Evolutionary conservation across 1,139 yeast species (phyloP).

Genomic region (Sugiyamaella castrensis): DNA sequence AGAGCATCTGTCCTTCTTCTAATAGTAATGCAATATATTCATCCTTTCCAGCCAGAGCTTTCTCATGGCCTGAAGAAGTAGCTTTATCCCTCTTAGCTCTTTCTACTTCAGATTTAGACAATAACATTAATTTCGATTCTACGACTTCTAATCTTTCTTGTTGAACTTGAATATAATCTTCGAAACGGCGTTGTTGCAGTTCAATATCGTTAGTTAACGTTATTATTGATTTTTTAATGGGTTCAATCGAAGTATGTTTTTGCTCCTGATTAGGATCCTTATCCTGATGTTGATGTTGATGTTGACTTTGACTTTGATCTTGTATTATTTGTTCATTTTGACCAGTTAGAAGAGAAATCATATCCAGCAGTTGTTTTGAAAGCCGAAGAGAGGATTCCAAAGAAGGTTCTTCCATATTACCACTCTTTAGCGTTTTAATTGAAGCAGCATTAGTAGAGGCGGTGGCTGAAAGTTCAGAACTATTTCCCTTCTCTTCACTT

Average conservation of each 20-base stretch:
- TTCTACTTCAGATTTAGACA: conserved; percentile 31
- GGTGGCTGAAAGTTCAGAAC: neutral
- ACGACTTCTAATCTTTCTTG: conserved; percentile 26
- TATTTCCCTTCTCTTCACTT: neutral
- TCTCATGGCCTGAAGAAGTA: conserved; percentile 25
- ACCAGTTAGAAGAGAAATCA: conserved; percentile 5
- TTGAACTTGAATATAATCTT: conserved; percentile 15
- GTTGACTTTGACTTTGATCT: no score
- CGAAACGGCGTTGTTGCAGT: conserved; percentile 15
- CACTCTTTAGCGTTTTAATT: conserved; percentile 6
- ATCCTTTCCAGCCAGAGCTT: conserved; percentile 48
- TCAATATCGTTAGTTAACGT: conserved; percentile 18
- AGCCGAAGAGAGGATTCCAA: conserved; percentile 14
- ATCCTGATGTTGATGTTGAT: no score
- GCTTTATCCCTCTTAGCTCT: conserved; percentile 25
- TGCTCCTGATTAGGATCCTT: no score
- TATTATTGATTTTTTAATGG: conserved; percentile 8
- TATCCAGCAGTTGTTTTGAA: conserved; percentile 17
- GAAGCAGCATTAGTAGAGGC: neutral
- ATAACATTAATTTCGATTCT: conserved; percentile 29
- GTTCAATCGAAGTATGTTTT: conserved; percentile 9
- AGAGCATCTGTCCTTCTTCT: conserved; percentile 76
- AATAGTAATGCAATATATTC: conserved; percentile 55
- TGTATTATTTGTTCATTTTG: neutral
- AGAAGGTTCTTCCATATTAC: conserved; percentile 15